A percentile compares a stretch with the other conserved stretches of the same genome.
phyloP scores from a whole-genome alignment of 2,329 filamentous ascomycete genomes.

The Reticulascus tulasneorum region DNA sequence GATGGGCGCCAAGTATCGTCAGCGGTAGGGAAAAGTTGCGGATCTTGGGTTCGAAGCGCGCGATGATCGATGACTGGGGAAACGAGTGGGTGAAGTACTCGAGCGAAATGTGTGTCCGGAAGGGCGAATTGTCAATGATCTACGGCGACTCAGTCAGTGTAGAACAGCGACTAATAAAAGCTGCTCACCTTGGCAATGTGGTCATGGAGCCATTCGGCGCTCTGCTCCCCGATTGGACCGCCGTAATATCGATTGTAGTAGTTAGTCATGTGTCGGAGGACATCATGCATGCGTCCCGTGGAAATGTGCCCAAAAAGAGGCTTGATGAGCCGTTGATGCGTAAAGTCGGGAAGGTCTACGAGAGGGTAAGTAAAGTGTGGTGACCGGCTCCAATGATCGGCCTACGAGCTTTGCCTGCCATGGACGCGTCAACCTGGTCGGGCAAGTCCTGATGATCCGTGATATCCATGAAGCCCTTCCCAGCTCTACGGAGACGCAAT shows the following conservation, averaged over 20 bases:
- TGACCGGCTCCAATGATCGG: neutral
- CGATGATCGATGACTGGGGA: conserved; percentile 69
- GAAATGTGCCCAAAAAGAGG: conserved; percentile 55
- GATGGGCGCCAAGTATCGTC: conserved; percentile 64
- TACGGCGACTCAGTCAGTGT: conserved; percentile 1
- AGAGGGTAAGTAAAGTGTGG: neutral
- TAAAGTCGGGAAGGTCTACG: conserved; percentile 28
- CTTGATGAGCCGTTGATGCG: conserved; percentile 50
- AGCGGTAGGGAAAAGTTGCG: conserved; percentile 26
- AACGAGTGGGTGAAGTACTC: conserved; percentile 61
- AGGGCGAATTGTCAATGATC: conserved; percentile 28
- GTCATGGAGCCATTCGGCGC: conserved; percentile 30
- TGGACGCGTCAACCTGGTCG: conserved; percentile 14
- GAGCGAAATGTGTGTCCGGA: conserved; percentile 32
- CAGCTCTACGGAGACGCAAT: conserved; percentile 61
- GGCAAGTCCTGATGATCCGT: conserved; percentile 55
- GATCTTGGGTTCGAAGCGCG: conserved; percentile 50
- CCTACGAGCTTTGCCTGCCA: conserved; percentile 25
- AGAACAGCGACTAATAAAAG: neutral
- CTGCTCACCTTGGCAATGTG: conserved; percentile 24
- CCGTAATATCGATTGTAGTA: conserved; percentile 59
- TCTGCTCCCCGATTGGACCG: conserved; percentile 25
- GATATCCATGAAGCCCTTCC: conserved; percentile 70
- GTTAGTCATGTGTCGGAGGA: conserved; percentile 58
- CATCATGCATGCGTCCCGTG: conserved; percentile 59